A percentile compares a stretch with the other conserved stretches of the same genome.
These are phyloP conservation scores for Hygrophila difformis DNA, from an alignment of 257 asterid genomes.

Conservation along the genomic window DNA sequence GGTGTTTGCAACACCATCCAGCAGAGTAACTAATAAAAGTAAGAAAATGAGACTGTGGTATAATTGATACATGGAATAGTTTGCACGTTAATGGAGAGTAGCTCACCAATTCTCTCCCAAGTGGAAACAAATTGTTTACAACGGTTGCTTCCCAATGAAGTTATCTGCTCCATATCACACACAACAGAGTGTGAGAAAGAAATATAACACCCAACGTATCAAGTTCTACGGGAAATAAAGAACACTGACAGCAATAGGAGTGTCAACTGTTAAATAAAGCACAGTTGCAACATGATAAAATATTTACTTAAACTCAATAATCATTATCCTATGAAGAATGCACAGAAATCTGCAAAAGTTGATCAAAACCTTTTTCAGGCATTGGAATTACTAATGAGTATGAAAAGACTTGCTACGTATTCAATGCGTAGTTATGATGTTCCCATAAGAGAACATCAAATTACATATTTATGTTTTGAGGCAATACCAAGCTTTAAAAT, in stretches of 20 bases:
- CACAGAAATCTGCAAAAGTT: no score
- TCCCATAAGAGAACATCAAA: no score
- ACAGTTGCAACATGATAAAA: not conserved
- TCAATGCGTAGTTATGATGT: no score
- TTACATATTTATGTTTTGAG: no score
- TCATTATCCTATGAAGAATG: no score
- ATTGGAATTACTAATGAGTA: no score
- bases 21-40: constrained; percentile 39
- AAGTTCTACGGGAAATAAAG: constrained; percentile 8
- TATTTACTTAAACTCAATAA: not conserved
- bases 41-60: no score
- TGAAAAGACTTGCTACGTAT: no score
- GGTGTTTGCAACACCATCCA: constrained; percentile 75
- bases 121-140: constrained; percentile 53
- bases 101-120: constrained; percentile 80
- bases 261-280: not conserved
- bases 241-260: constrained; percentile 2
- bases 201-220: not conserved
- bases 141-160: constrained; percentile 64
- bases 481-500: no score
- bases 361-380: no score
- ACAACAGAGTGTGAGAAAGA: constrained; percentile 11
- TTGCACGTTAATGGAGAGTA: constrained; percentile 13
- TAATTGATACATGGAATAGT: not conserved
- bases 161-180: constrained; percentile 40